Base-by-base conservation (phyloP, 495 filamentous ascomycete species). In the Trichoderma reesei region DNA sequence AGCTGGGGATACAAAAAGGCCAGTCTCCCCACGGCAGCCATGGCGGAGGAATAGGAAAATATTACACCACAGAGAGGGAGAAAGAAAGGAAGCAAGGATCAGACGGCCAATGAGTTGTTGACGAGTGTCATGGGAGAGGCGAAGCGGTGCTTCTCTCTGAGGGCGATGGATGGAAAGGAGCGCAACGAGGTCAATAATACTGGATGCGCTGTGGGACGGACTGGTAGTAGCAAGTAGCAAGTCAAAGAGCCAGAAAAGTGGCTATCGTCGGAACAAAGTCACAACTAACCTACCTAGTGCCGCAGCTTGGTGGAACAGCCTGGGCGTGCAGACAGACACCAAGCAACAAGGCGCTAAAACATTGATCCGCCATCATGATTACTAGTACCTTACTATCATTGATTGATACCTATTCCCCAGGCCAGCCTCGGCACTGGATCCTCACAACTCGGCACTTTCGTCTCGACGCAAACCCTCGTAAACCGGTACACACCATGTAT, bases 201-300 rank as follows among this genome's bases (percentile, higher is more conserved):
- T n/a, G n/a, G n/a, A n/a, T n/a, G n/a, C n/a, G n/a, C n/a, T n/a
- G n/a, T n/a, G n/a, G n/a, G n/a, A n/a, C n/a, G n/a, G n/a, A n/a
- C n/a, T n/a, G n/a, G n/a, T n/a, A n/a, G n/a, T n/a, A n/a, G n/a
- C n/a, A n/a, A n/a, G n/a, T 56, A 26, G 51, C n/a, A 34, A 56
- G 18, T 20, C 26, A 56, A 56, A 56, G 44, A n/a, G n/a, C n/a
- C n/a, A 48, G 51, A 33, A 56, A 56, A 48, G 44, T 56, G 51
- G 51, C 51, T 56, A 56, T 56, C 51, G 51, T 56, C 51, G 51
- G 51, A 34, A 56, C 20, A 34, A 56, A n/a, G n/a, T n/a, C n/a
- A n/a, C n/a, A n/a, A n/a, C n/a, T n/a, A n/a, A n/a, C n/a, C n/a
- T n/a, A n/a, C n/a, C n/a, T n/a, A n/a, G 51, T 34, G 51, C 51